These are phyloP conservation scores for Westerdykella sp. DNA, from an alignment of 2,329 filamentous ascomycete genomes.

Conservation along the genomic window DNA sequence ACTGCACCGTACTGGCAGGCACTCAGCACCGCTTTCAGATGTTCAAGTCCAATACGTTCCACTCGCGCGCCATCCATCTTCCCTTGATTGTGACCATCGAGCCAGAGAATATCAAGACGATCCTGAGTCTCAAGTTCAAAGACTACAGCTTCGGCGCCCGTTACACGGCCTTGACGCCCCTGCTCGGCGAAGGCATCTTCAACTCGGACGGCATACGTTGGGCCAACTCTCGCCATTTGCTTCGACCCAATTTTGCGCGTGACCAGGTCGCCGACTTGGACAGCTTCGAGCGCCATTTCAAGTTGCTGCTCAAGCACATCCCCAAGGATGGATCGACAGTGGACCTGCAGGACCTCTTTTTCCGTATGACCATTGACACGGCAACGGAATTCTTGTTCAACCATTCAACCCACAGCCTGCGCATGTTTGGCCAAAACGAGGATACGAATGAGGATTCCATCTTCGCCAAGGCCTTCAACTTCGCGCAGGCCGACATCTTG, in stretches of 20 bases:
- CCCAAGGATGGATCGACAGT: constrained; percentile 46
- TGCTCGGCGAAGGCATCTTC: constrained; percentile 44
- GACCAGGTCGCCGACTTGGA: constrained; percentile 49
- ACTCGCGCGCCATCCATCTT: constrained; percentile 26
- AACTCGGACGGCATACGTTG: constrained; percentile 41
- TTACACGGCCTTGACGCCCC: constrained; percentile 31
- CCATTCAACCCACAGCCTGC: constrained; percentile 36
- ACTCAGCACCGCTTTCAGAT: constrained; percentile 20
- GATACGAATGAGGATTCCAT: constrained; percentile 28
- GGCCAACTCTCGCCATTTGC: constrained; percentile 40
- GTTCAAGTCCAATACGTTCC: constrained; percentile 39
- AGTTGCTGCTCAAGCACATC: constrained; percentile 53
- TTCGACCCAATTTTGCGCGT: constrained; percentile 50
- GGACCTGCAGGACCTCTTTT: constrained; percentile 41
- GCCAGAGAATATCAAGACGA: constrained; percentile 45
- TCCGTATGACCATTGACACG: constrained; percentile 46
- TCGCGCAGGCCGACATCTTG: constrained; percentile 35
- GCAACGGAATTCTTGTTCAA: constrained; percentile 47
- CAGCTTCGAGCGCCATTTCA: constrained; percentile 56
- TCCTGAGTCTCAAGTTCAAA: constrained; percentile 43
- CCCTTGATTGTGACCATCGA: constrained; percentile 40
- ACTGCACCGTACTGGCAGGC: neutral
- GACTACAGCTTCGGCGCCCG: constrained; percentile 41
- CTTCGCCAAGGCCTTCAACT: constrained; percentile 42
- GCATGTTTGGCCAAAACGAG: constrained; percentile 24